A percentile compares a stretch with the other conserved stretches of the same genome.
Conservation (phyloP, 2,329 filamentous ascomycete genomes). For the Cordyceps cateniannulata region DNA sequence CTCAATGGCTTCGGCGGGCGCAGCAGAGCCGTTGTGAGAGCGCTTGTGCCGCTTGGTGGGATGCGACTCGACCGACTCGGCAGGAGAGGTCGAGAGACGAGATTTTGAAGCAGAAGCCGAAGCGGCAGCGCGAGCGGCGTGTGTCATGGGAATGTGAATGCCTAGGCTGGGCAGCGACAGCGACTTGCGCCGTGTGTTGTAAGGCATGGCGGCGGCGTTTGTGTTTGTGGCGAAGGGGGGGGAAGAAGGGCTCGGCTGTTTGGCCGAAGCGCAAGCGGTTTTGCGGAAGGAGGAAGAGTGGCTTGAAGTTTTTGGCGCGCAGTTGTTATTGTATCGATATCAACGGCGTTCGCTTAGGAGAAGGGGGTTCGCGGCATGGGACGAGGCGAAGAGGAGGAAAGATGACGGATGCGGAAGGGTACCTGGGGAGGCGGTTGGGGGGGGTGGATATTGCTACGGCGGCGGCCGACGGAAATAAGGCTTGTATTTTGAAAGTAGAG, state of each 20-base stretch:
- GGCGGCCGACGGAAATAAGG: not conserved
- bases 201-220: conserved; percentile 57
- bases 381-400: not conserved
- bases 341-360: conserved; percentile 8
- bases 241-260: not conserved
- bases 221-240: not conserved
- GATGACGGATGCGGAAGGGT: conserved; percentile 7
- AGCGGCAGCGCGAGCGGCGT: conserved; percentile 52
- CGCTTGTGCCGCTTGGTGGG: conserved; percentile 68
- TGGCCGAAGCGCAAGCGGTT: not conserved
- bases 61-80: conserved; percentile 29
- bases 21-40: conserved; percentile 51
- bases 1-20: conserved; percentile 61
- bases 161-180: conserved; percentile 87
- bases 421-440: not conserved
- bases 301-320: not conserved
- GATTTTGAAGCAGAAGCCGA: conserved; percentile 35
- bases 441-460: not conserved
- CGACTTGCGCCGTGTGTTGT: conserved; percentile 96
- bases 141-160: conserved; percentile 72
- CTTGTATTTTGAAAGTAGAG: not conserved
- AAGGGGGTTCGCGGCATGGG: not conserved
- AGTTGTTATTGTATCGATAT: conserved; percentile 11
- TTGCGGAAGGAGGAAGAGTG: not conserved
- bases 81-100: conserved; percentile 13